phyloP scores from a whole-genome alignment of 2,329 filamentous ascomycete species.

The Neofusicoccum cordaticola region DNA sequence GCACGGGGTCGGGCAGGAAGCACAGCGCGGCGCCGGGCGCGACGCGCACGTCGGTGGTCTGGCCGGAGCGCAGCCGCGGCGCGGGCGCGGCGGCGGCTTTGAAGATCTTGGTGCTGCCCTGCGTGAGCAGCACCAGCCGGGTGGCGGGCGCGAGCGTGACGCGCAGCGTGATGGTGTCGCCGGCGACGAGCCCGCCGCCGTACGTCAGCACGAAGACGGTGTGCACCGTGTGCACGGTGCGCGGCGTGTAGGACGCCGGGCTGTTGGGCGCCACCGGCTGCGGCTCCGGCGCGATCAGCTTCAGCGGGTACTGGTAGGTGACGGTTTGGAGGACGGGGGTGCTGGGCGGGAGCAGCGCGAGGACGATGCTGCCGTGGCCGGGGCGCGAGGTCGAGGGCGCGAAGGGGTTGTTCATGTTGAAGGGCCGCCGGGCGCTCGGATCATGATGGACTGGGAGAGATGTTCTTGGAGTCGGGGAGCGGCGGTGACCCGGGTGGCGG shows the following conservation, averaged over 20 bases:
- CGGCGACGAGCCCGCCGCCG: conserved; percentile 86
- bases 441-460: background rate
- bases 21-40: conserved; percentile 52
- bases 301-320: conserved; percentile 90
- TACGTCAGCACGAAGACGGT: conserved; percentile 90
- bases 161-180: conserved; percentile 73
- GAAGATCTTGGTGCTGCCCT: conserved; percentile 94
- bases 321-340: conserved; percentile 70
- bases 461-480: background rate
- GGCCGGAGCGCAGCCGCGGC: conserved; percentile 41
- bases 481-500: background rate
- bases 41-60: conserved; percentile 50
- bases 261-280: conserved; percentile 51
- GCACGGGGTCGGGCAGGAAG: conserved; percentile 84
- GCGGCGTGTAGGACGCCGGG: background rate
- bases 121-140: conserved; percentile 60
- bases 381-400: conserved; percentile 68
- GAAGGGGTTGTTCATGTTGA: conserved; percentile 63
- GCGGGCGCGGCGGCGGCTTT: conserved; percentile 44
- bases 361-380: conserved; percentile 75
- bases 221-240: conserved; percentile 44
- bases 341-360: conserved; percentile 67
- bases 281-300: conserved; percentile 79
- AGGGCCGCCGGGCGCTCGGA: background rate
- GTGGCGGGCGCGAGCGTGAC: conserved; percentile 64